Conservation (phyloP, 495 filamentous ascomycete species). For the Chlorociboria aeruginascens region DNA sequence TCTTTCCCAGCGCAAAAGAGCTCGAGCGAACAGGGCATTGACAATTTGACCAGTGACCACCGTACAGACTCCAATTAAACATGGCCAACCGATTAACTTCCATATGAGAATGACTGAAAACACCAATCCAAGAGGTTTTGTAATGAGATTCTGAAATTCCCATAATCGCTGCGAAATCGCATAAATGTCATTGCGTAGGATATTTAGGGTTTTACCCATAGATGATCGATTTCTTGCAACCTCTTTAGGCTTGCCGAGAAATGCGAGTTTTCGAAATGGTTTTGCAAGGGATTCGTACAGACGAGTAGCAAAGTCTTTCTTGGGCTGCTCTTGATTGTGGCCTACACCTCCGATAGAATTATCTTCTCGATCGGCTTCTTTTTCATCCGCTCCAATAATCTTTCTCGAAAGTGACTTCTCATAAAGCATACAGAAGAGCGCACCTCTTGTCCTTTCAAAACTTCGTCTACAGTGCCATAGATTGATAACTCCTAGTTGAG, state of each 20-base stretch:
- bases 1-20: conserved; percentile 49
- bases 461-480: conserved; percentile 64
- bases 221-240: conserved; percentile 45
- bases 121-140: conserved; percentile 54
- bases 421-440: conserved; percentile 81
- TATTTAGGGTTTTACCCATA: conserved; percentile 74
- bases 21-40: conserved; percentile 50
- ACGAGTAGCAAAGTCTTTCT: no score
- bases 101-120: conserved; percentile 60
- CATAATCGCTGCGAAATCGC: conserved; percentile 73
- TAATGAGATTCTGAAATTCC: conserved; percentile 59
- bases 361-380: no score
- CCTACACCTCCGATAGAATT: no score
- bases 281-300: conserved; percentile 1
- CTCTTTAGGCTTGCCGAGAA: no score
- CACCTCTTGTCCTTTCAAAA: conserved; percentile 71
- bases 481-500: conserved; percentile 55
- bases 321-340: no score
- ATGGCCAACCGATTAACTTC: conserved; percentile 67
- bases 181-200: conserved; percentile 68
- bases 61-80: conserved; percentile 55
- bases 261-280: conserved; percentile 3
- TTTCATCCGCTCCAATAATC: conserved; percentile 34
- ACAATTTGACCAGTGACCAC: conserved; percentile 51
- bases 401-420: conserved; percentile 73